These are phyloP conservation scores for Globisporangium solare DNA, from an alignment of 352 stramenopile species.

Conservation along the genomic window DNA sequence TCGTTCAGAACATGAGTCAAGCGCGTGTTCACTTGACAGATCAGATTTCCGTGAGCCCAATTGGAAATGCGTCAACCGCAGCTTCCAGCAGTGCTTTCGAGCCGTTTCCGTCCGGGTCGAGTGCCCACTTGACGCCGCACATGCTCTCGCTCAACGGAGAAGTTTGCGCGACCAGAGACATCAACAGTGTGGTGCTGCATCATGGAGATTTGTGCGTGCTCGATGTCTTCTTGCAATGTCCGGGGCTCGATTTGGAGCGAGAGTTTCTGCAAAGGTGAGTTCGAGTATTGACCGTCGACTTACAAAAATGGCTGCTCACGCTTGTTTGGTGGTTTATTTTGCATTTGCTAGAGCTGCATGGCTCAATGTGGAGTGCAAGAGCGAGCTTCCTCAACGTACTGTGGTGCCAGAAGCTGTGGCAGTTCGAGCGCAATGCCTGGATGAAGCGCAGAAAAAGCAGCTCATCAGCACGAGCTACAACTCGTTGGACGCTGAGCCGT, in stretches of 20 bases:
- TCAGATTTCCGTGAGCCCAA: conserved; percentile 19
- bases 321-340: no score
- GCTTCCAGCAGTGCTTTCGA: conserved; percentile 13
- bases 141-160: conserved; percentile 33
- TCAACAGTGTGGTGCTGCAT: conserved; percentile 25
- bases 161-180: conserved; percentile 15
- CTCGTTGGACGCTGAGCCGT: neutral
- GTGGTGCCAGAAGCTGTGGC: neutral
- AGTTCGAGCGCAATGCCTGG: conserved; percentile 6
- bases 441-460: conserved; percentile 8
- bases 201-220: conserved; percentile 47
- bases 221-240: conserved; percentile 46
- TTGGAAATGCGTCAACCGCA: conserved; percentile 1
- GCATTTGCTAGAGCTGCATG: conserved; percentile 4
- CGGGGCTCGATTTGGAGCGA: conserved; percentile 44
- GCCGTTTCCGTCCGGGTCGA: conserved; percentile 30
- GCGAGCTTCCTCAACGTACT: neutral
- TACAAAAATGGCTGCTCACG: no score
- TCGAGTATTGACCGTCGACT: no score
- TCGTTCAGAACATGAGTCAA: conserved; percentile 41
- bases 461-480: conserved; percentile 7
- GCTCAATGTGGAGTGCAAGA: conserved; percentile 5
- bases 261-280: conserved; percentile 46
- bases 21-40: conserved; percentile 28
- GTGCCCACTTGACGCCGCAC: conserved; percentile 37